A percentile compares a stretch with the other conserved stretches of the same genome.
Conservation (phyloP, 2,329 filamentous ascomycete species). For the Aspergillus sp. region DNA sequence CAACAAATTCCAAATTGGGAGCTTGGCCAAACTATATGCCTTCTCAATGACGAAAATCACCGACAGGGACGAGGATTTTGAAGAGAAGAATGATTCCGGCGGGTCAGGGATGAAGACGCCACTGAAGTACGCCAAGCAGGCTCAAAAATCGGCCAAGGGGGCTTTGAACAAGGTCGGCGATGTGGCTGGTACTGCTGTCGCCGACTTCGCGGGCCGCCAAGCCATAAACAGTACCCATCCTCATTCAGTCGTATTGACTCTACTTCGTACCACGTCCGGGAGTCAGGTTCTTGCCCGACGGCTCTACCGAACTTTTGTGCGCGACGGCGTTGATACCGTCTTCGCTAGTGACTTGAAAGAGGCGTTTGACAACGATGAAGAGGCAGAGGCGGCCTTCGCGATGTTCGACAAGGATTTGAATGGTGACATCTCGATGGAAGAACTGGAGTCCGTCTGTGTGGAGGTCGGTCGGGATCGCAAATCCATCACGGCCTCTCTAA, state of each 20-base stretch:
- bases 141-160: constrained; percentile 63
- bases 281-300: constrained; percentile 79
- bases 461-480: constrained; percentile 93
- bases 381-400: constrained; percentile 76
- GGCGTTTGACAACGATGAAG: constrained; percentile 73
- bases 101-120: constrained; percentile 62
- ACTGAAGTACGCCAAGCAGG: constrained; percentile 57
- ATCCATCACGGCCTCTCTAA: constrained; percentile 85
- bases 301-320: constrained; percentile 75
- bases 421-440: constrained; percentile 90
- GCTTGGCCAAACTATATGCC: constrained; percentile 54
- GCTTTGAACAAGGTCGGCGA: constrained; percentile 74
- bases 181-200: constrained; percentile 74
- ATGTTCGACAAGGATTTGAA: constrained; percentile 98
- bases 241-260: constrained; percentile 69
- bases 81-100: constrained; percentile 41
- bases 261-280: constrained; percentile 62
- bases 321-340: constrained; percentile 66
- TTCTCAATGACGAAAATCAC: constrained; percentile 56
- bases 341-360: constrained; percentile 65
- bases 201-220: constrained; percentile 76
- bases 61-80: constrained; percentile 68
- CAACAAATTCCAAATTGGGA: constrained; percentile 80
- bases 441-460: constrained; percentile 84
- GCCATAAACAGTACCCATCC: constrained; percentile 64